A percentile compares a stretch with the other conserved stretches of the same genome.
Evolutionary conservation across 1,284 basidiomycete genomes (phyloP).

Genomic region (Heterobasidion occidentale): DNA sequence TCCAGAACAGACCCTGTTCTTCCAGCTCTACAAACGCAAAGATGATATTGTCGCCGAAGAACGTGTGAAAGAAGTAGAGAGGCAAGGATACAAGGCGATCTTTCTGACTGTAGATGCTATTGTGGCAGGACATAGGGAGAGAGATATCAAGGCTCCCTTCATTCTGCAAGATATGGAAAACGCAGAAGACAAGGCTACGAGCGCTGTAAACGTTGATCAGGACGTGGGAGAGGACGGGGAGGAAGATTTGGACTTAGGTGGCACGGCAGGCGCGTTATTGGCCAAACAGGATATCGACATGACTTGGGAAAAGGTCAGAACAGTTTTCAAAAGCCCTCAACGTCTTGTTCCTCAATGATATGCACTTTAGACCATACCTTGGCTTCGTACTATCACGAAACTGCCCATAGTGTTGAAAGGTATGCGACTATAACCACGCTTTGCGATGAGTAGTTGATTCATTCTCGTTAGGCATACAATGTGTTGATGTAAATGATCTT

Average conservation of each 20-base stretch:
- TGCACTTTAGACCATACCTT: constrained; percentile 55
- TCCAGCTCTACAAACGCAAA: constrained; percentile 82
- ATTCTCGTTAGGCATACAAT: constrained; percentile 50
- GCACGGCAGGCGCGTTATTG: constrained; percentile 59
- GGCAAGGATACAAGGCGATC: constrained; percentile 76
- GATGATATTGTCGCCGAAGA: constrained; percentile 64
- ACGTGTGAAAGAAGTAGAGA: constrained; percentile 66
- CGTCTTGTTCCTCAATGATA: background rate
- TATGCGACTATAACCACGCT: constrained; percentile 14
- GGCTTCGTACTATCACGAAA: constrained; percentile 69
- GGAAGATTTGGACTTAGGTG: constrained; percentile 16
- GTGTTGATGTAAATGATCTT: constrained; percentile 49
- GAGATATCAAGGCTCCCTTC: constrained; percentile 64
- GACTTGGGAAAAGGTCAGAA: constrained; percentile 60
- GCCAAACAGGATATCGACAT: constrained; percentile 60
- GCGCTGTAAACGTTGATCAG: constrained; percentile 25
- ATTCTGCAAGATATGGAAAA: constrained; percentile 52
- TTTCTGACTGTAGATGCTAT: constrained; percentile 90
- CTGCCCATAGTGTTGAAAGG: constrained; percentile 84
- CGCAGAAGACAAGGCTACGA: constrained; percentile 9
- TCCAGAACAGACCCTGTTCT: constrained; percentile 69
- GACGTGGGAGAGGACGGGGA: constrained; percentile 27
- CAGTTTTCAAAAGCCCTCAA: constrained; percentile 3
- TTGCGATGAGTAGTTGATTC: background rate
- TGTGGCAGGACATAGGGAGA: constrained; percentile 80